Conservation (phyloP, 306 rosid species). For the Crotalaria pallida region DNA sequence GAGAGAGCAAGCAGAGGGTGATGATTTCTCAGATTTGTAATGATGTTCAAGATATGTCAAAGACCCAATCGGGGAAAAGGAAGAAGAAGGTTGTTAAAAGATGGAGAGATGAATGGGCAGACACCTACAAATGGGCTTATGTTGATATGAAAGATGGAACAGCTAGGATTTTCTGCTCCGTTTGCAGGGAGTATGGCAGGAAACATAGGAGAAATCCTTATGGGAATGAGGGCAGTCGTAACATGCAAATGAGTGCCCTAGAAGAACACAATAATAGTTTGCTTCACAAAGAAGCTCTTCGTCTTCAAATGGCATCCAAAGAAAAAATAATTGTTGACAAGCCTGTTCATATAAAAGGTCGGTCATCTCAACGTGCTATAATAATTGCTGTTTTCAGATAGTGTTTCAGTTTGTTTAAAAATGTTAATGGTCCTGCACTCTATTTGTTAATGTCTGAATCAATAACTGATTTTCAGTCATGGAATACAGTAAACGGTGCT, state of each 20-base stretch:
- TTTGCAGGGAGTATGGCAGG: slow-evolving; percentile 83
- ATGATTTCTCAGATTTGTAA: slow-evolving; percentile 64
- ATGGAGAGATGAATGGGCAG: slow-evolving; percentile 98
- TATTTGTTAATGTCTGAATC: not conserved
- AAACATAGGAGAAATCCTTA: slow-evolving; percentile 89
- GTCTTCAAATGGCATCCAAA: slow-evolving; percentile 86
- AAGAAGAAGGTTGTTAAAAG: slow-evolving; percentile 88
- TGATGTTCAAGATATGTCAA: slow-evolving; percentile 71
- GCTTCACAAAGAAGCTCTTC: slow-evolving; percentile 93
- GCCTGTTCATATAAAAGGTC: slow-evolving; percentile 80
- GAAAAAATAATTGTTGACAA: slow-evolving; percentile 64
- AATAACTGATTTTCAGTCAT: not conserved
- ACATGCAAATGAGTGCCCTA: slow-evolving; percentile 93
- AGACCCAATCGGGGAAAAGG: slow-evolving; percentile 52
- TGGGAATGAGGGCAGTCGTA: slow-evolving; percentile 90
- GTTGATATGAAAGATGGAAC: slow-evolving; percentile 89
- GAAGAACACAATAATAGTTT: slow-evolving; percentile 87
- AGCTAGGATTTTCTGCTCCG: slow-evolving; percentile 78
- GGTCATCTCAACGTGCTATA: slow-evolving; percentile 12
- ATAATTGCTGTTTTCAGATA: not conserved
- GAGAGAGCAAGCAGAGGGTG: slow-evolving; percentile 60
- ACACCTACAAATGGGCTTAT: slow-evolving; percentile 91
- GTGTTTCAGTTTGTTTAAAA: not conserved
- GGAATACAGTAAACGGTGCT: not conserved
- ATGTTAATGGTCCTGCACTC: not conserved